Evolutionary conservation across 2,329 filamentous ascomycete genomes (phyloP), one percentile per base, ranked within the genome.

Genomic region (Trichophyton verrucosum): DNA sequence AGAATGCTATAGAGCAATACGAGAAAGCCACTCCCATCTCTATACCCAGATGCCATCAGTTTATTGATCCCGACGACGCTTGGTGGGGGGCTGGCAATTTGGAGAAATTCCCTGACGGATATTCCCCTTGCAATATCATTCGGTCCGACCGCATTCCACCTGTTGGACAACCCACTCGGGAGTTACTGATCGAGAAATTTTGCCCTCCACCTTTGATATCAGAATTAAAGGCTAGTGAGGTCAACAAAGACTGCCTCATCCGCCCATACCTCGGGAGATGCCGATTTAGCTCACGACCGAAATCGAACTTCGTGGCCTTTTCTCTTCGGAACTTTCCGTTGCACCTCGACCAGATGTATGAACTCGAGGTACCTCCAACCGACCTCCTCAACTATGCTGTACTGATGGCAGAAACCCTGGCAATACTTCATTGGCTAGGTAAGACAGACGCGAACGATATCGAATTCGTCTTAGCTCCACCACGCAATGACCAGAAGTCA

Each of bases 401-500:
- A 1, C 68, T 70, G 0, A 81, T 84, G 74, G 82, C 77, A 0
- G 73, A 79, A 3, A 72, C 76, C 0, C 72, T 84, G 0, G 80
- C 81, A 0, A 70, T 78, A 2, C 69, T 83, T 58, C 76, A 81
- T 62, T 84, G 79, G 80, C 53, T 65, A 1, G 76, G 72, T 0
- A 63, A 69, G 9, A 66, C 81, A 0, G 80, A 84, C 63, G 81
- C 75, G 0, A 78, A 78, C 40, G 81, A 82, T 53, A 73, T 84
- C 1, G 80, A 84, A 57, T 83, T 82, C 64, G 81, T 84, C 0
- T 73, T 84, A 1, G 72, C 67, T 0, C 61, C 66, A 2, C 63
- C 61, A 3, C 56, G 7, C 3, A 2, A 42, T 3, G 24, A 6
- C 24, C 3, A 15, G 11, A 33, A 57, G 6, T 33, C 57, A 46